Percentiles rank a stretch among this genome's conserved stretches.
Evolutionary conservation across 352 stramenopile genomes (phyloP).

Genomic region (Plasmopara halstedii): DNA sequence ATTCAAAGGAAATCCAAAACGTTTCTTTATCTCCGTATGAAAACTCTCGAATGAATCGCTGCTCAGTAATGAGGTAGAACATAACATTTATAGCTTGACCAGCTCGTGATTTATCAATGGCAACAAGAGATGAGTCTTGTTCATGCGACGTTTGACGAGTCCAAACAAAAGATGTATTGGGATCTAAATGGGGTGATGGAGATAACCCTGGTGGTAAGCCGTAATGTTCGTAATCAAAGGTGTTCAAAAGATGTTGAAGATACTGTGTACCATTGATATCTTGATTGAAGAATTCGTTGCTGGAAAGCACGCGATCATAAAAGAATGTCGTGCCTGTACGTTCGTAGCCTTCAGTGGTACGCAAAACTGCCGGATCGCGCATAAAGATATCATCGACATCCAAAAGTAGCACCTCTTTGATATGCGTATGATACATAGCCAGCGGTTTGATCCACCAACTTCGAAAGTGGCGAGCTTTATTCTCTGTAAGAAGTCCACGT

Average conservation of each 20-base stretch:
- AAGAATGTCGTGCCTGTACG: slow-evolving; percentile 56
- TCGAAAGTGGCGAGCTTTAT: neutral
- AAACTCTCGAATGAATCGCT: slow-evolving; percentile 26
- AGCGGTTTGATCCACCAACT: no score
- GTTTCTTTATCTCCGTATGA: slow-evolving; percentile 44
- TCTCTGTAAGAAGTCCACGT: neutral
- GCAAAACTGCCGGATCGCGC: slow-evolving; percentile 22
- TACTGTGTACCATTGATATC: slow-evolving; percentile 18
- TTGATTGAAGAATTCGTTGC: slow-evolving; percentile 26
- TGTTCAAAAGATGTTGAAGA: slow-evolving; percentile 35
- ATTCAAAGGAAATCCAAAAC: slow-evolving; percentile 46
- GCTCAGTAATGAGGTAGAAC: slow-evolving; percentile 28
- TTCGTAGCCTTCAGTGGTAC: slow-evolving; percentile 29
- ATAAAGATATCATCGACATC: neutral
- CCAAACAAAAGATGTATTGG: slow-evolving; percentile 41
- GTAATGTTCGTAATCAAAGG: slow-evolving; percentile 45
- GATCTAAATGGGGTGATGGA: no score
- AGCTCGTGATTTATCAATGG: slow-evolving; percentile 26
- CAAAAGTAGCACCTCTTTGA: neutral
- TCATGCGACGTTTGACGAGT: slow-evolving; percentile 31
- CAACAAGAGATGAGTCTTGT: slow-evolving; percentile 50
- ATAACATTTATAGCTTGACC: slow-evolving; percentile 29
- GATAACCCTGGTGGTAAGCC: slow-evolving; percentile 28
- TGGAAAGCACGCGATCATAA: slow-evolving; percentile 43
- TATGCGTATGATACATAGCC: neutral